phyloP scores from a whole-genome alignment of 2,329 filamentous ascomycete species.

The Xylaria arbuscula region DNA sequence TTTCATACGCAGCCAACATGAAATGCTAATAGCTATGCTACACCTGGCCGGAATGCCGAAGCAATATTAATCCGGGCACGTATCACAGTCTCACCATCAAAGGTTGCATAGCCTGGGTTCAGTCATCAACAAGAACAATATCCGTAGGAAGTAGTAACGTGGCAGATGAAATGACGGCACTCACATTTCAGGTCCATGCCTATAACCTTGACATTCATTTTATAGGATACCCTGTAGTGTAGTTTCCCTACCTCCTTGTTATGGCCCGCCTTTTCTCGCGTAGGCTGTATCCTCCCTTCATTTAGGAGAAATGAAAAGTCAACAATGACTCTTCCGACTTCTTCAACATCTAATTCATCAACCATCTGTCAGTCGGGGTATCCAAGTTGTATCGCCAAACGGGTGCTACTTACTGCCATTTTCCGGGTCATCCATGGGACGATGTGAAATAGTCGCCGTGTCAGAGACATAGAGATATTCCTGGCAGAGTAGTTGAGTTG shows the following conservation, averaged over 20 bases:
- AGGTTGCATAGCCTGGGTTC: not conserved
- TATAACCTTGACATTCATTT: not conserved
- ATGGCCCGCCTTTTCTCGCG: not conserved
- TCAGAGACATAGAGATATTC: slow-evolving; percentile 3
- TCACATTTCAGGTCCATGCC: not conserved
- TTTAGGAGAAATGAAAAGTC: not conserved
- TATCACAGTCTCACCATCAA: not conserved
- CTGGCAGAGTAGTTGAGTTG: not conserved
- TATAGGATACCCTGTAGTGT: not conserved
- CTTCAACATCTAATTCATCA: not conserved
- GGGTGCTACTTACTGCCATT: not conserved
- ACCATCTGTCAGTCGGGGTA: not conserved
- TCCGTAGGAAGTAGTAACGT: not conserved
- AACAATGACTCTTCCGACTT: not conserved
- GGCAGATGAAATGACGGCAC: not conserved
- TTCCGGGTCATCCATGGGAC: not conserved
- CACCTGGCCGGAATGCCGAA: not conserved
- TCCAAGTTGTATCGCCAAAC: not conserved
- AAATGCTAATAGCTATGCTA: no score
- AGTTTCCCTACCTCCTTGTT: not conserved
- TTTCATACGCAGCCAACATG: no score
- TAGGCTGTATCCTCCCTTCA: not conserved
- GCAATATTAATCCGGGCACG: not conserved
- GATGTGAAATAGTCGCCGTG: not conserved
- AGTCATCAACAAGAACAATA: not conserved